Percentiles rank a stretch among this genome's conserved stretches.
Conservation (phyloP, 768 basidiomycete genomes). For the Lactifluus volemus region DNA sequence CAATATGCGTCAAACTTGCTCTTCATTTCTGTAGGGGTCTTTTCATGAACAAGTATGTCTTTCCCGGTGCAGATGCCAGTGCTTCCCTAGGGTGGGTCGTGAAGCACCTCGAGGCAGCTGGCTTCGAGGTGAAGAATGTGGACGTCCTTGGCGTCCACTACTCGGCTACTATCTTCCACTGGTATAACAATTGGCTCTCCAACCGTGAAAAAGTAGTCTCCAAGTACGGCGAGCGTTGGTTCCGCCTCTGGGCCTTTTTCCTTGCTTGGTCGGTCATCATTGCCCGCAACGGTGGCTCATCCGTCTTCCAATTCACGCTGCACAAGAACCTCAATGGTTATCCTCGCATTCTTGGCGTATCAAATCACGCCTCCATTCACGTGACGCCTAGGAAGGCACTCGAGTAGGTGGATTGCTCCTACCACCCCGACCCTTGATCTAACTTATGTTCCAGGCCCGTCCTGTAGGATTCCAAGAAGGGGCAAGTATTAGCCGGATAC, state of each 20-base stretch:
- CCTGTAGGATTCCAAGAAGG: background rate
- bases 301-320: constrained; percentile 94
- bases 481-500: background rate
- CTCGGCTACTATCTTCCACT: constrained; percentile 78
- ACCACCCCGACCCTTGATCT: background rate
- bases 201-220: constrained; percentile 87
- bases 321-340: constrained; percentile 98
- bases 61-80: constrained; percentile 97
- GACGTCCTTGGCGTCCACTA: constrained; percentile 98
- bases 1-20: background rate
- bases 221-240: constrained; percentile 92
- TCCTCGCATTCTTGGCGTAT: constrained; percentile 81
- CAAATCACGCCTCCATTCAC: constrained; percentile 74
- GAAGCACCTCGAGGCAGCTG: constrained; percentile 74
- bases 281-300: constrained; percentile 79
- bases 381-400: constrained; percentile 48
- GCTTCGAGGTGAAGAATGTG: constrained; percentile 94
- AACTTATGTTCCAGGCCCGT: background rate
- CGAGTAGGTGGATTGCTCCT: constrained; percentile 30
- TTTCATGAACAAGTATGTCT: constrained; percentile 98
- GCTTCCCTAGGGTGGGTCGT: constrained; percentile 96
- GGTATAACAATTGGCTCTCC: constrained; percentile 96
- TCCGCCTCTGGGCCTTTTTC: constrained; percentile 95
- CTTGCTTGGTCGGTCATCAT: constrained; percentile 85
- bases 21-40: constrained; percentile 53